Evolutionary conservation across 192 early-diverging fungal species (phyloP).

Genomic region (Allomyces macrogynus): DNA sequence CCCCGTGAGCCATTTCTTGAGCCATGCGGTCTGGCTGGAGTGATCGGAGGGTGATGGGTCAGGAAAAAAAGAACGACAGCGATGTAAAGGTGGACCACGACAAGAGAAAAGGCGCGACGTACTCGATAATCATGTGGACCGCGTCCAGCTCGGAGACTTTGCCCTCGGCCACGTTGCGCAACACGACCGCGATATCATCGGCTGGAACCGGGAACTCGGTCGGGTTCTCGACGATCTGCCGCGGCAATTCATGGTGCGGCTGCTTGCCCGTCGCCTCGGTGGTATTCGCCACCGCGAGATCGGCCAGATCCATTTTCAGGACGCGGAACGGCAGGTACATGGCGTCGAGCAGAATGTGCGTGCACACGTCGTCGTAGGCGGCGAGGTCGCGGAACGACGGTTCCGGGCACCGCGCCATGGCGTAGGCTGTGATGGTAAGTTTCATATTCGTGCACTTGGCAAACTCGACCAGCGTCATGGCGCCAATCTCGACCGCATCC

Average conservation of each 20-base stretch:
- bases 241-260: too few relatives aligned
- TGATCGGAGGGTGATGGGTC: too few relatives aligned
- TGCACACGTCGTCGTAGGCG: background rate
- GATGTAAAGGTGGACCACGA: too few relatives aligned
- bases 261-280: too few relatives aligned
- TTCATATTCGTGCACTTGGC: too few relatives aligned
- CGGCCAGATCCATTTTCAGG: background rate
- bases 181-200: background rate
- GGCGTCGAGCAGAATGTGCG: background rate
- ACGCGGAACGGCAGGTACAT: background rate
- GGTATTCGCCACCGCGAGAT: too few relatives aligned
- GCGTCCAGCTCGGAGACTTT: background rate
- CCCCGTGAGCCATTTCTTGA: background rate
- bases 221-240: background rate
- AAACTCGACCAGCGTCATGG: too few relatives aligned
- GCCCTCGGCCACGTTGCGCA: background rate
- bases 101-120: background rate
- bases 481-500: too few relatives aligned
- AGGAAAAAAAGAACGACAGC: too few relatives aligned
- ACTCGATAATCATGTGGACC: background rate
- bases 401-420: background rate
- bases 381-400: background rate
- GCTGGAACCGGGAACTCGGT: background rate
- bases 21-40: background rate
- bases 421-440: too few relatives aligned